A percentile compares a stretch with the other conserved stretches of the same genome.
phyloP scores from a whole-genome alignment of 1,284 basidiomycete species.

The Takashimella koratensis region DNA sequence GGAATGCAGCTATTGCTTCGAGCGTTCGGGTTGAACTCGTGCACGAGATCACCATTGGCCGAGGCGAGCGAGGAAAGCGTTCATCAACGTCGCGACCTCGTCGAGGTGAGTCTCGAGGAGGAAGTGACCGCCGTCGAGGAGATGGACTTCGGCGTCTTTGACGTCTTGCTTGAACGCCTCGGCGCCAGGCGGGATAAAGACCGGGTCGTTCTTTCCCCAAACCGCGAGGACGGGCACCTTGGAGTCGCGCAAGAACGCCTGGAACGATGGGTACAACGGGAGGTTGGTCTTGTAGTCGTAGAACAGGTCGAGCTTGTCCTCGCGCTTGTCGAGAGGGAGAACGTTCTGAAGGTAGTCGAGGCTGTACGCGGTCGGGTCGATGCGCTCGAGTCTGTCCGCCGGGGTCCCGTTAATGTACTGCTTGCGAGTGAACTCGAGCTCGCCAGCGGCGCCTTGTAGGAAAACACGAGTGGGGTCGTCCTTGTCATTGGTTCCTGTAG shows the following conservation, averaged over 20 bases:
- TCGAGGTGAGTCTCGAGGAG: constrained; percentile 49
- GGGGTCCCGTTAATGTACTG: constrained; percentile 24
- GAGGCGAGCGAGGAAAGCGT: constrained; percentile 15
- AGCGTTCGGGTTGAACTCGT: too few relatives aligned
- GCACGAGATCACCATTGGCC: background rate
- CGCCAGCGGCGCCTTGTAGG: constrained; percentile 1
- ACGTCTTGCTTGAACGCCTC: constrained; percentile 52
- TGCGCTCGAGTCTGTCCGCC: background rate
- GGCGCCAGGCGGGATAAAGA: constrained; percentile 53
- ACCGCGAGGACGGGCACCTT: constrained; percentile 52
- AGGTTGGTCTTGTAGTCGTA: constrained; percentile 54
- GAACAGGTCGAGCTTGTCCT: constrained; percentile 52
- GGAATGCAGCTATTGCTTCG: too few relatives aligned
- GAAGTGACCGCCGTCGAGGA: constrained; percentile 55
- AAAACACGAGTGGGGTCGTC: constrained; percentile 7
- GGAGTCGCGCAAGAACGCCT: constrained; percentile 50
- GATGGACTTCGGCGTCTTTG: constrained; percentile 47
- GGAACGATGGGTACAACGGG: constrained; percentile 52
- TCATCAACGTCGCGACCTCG: constrained; percentile 26
- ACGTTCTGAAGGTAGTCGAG: constrained; percentile 51
- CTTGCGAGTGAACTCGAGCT: constrained; percentile 7
- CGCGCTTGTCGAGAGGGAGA: constrained; percentile 48
- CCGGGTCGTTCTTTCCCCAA: constrained; percentile 54
- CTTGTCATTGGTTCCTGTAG: constrained; percentile 5
- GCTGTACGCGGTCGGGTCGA: constrained; percentile 35